Conservation (phyloP, 164 flowering plant genomes). For the Magnolia sinica region DNA sequence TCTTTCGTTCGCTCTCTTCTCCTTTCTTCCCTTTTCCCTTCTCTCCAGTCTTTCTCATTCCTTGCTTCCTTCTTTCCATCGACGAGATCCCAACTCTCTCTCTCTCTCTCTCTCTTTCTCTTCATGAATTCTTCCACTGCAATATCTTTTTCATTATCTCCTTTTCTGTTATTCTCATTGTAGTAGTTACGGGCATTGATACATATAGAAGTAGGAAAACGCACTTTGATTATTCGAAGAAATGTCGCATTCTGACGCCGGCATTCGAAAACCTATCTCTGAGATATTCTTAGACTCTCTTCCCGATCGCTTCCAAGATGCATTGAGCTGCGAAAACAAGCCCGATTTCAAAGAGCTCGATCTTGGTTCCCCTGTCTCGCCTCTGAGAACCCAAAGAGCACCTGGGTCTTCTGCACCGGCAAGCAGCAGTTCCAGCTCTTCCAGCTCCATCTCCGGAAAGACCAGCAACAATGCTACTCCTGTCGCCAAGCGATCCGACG, state of each 20-base stretch:
- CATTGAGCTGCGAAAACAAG: constrained; percentile 47
- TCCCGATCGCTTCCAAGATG: constrained; percentile 43
- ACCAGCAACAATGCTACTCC: constrained; percentile 9
- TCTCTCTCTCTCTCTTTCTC: constrained; percentile 15
- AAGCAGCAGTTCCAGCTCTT: constrained; percentile 65
- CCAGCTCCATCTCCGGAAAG: constrained; percentile 49
- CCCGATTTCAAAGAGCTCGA: constrained; percentile 77
- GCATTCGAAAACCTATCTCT: constrained; percentile 20
- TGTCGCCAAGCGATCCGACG: constrained; percentile 20
- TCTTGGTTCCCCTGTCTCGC: constrained; percentile 88
- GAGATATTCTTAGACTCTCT: constrained; percentile 34
- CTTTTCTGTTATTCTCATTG: background rate
- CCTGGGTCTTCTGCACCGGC: constrained; percentile 36
- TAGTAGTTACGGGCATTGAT: background rate
- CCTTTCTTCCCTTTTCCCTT: constrained; percentile 4
- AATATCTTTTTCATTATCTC: background rate
- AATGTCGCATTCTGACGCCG: background rate
- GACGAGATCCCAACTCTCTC: constrained; percentile 68
- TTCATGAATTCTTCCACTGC: constrained; percentile 25
- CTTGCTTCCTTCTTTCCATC: constrained; percentile 60
- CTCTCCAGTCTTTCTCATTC: constrained; percentile 30
- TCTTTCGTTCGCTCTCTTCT: constrained; percentile 4
- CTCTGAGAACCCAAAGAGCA: constrained; percentile 34
- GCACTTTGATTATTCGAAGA: background rate
- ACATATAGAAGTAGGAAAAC: background rate